Conservation (phyloP, 2,329 filamentous ascomycete species). For the Xylaria polymorpha region DNA sequence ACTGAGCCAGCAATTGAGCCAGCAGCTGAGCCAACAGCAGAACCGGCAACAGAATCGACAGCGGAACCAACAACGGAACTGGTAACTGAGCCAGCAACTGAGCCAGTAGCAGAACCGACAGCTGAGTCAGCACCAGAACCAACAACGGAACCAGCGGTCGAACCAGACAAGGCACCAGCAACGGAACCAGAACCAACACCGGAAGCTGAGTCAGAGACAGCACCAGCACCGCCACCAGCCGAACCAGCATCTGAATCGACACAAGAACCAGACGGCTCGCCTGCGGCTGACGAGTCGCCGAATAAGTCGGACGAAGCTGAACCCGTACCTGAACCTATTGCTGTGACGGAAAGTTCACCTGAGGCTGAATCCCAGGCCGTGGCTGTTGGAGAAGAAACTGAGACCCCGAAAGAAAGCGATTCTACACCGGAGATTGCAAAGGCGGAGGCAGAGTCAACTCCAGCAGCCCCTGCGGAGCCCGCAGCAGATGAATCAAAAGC, state of each 20-base stretch:
- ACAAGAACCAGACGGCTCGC: slow-evolving; percentile 9
- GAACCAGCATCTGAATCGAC: slow-evolving; percentile 8
- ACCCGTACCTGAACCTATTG: not conserved
- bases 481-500: slow-evolving; percentile 14
- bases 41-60: slow-evolving; percentile 2
- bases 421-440: slow-evolving; percentile 16
- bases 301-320: slow-evolving; percentile 28
- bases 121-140: not conserved
- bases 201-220: not conserved
- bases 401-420: slow-evolving; percentile 16
- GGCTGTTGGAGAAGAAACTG: slow-evolving; percentile 7
- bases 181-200: slow-evolving; percentile 4
- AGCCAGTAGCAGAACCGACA: not conserved
- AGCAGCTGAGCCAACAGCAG: not conserved
- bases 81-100: not conserved
- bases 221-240: not conserved
- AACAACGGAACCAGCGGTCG: not conserved
- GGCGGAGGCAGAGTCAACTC: slow-evolving; percentile 9
- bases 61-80: not conserved
- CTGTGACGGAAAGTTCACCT: slow-evolving; percentile 15
- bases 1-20: not conserved
- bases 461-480: slow-evolving; percentile 9
- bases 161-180: not conserved
- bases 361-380: slow-evolving; percentile 13
- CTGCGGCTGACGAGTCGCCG: slow-evolving; percentile 23